Conservation (phyloP, 2,329 filamentous ascomycete species). For the Zarea fungicola region DNA sequence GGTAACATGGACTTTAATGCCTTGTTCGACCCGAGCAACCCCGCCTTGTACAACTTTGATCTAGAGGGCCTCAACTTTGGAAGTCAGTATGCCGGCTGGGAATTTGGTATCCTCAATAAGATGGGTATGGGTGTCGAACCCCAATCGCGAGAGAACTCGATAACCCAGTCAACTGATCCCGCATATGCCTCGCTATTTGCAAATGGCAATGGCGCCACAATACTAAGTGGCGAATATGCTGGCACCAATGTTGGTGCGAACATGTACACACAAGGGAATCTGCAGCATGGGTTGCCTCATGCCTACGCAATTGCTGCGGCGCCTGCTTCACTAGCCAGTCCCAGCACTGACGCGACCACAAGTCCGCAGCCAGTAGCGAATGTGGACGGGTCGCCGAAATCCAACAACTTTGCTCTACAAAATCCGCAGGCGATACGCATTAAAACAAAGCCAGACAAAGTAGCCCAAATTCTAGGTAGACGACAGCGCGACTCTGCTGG, state of each 20-base stretch:
- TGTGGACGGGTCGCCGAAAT: constrained; percentile 50
- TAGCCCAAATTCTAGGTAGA: constrained; percentile 51
- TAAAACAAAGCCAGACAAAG: constrained; percentile 40
- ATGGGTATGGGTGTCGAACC: constrained; percentile 78
- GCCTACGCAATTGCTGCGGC: constrained; percentile 61
- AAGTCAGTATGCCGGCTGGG: constrained; percentile 90
- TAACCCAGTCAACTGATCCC: constrained; percentile 34
- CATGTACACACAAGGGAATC: constrained; percentile 51
- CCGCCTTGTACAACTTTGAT: constrained; percentile 92
- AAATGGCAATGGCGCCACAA: constrained; percentile 41
- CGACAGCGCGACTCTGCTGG: constrained; percentile 68
- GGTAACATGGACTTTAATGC: constrained; percentile 50
- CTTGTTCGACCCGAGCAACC: constrained; percentile 87
- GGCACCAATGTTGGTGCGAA: constrained; percentile 45
- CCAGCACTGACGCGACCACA: constrained; percentile 57
- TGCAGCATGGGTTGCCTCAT: constrained; percentile 59
- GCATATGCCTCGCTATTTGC: constrained; percentile 44
- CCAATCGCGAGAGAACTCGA: constrained; percentile 60
- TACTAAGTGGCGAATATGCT: constrained; percentile 48
- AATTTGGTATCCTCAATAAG: constrained; percentile 93
- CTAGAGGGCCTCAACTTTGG: constrained; percentile 84
- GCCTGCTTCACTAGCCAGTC: constrained; percentile 57
- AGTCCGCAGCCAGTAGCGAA: constrained; percentile 52
- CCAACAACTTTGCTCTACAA: constrained; percentile 20
- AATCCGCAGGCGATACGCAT: constrained; percentile 28